These are phyloP conservation scores for Periglandula ipomoeae DNA, from an alignment of 2,329 filamentous ascomycete species.

Conservation along the genomic window DNA sequence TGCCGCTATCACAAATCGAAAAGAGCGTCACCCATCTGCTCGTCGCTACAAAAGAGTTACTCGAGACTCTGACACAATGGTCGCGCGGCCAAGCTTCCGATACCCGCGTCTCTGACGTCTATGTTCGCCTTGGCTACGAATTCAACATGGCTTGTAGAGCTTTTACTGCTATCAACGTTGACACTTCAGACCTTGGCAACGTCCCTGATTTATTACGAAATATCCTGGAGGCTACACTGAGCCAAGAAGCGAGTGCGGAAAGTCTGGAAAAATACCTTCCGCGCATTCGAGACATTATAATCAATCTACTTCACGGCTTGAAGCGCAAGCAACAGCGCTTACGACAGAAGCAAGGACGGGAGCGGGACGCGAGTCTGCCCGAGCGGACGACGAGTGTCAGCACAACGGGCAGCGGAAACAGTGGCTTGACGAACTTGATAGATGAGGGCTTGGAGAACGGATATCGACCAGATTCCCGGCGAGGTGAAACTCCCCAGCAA, in stretches of 20 bases:
- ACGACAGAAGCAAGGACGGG: constrained; percentile 51
- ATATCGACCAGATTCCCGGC: constrained; percentile 32
- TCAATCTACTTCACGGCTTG: constrained; percentile 88
- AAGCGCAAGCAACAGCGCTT: constrained; percentile 96
- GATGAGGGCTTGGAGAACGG: constrained; percentile 51
- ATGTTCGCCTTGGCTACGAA: constrained; percentile 93
- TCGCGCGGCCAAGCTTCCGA: constrained; percentile 87
- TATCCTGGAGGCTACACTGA: constrained; percentile 91
- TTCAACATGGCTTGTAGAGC: constrained; percentile 98
- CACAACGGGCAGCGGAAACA: constrained; percentile 47
- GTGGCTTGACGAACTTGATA: constrained; percentile 45
- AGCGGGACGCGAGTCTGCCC: constrained; percentile 39
- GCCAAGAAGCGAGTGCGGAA: constrained; percentile 88
- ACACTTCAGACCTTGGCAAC: constrained; percentile 87
- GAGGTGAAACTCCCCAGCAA: constrained; percentile 18
- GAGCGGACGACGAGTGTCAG: constrained; percentile 49
- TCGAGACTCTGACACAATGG: constrained; percentile 97
- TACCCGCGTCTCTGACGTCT: constrained; percentile 94
- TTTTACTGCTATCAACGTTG: constrained; percentile 93
- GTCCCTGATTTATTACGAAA: constrained; percentile 84
- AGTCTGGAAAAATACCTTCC: constrained; percentile 92
- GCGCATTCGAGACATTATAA: constrained; percentile 95
- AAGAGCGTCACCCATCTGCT: constrained; percentile 97
- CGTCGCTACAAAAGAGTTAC: constrained; percentile 92
- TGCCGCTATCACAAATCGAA: constrained; percentile 86